These are phyloP conservation scores for Polysphondylium violaceum DNA, from an alignment of 78 protist genomes.

Conservation along the genomic window DNA sequence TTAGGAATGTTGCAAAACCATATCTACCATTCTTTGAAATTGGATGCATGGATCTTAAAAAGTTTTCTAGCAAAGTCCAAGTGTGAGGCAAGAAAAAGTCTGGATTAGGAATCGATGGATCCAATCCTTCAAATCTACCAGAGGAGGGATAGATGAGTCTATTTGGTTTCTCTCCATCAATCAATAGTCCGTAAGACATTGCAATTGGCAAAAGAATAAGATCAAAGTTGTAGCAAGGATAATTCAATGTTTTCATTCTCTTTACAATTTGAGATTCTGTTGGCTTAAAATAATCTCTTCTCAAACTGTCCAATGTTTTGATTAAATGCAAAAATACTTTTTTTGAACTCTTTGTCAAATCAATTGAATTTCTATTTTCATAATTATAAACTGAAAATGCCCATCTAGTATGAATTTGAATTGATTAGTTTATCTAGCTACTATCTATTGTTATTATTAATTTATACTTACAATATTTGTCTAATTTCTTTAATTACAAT, in stretches of 20 bases:
- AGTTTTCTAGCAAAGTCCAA: constrained; percentile 52
- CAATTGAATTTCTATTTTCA: constrained; percentile 3
- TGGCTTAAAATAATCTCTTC: constrained; percentile 64
- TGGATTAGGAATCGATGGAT: constrained; percentile 74
- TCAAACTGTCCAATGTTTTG: constrained; percentile 55
- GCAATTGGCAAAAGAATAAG: constrained; percentile 49
- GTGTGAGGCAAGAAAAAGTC: constrained; percentile 68
- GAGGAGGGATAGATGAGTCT: constrained; percentile 60
- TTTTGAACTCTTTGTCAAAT: constrained; percentile 24
- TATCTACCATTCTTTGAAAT: constrained; percentile 74
- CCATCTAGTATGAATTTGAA: constrained; percentile 21
- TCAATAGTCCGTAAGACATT: constrained; percentile 4
- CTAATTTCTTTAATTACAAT: constrained; percentile 64
- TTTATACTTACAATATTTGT: constrained; percentile 42
- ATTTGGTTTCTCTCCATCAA: constrained; percentile 70
- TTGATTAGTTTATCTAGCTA: background rate
- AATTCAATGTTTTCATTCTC: constrained; percentile 67
- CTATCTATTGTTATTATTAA: background rate
- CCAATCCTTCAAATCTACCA: constrained; percentile 73
- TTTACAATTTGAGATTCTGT: constrained; percentile 71
- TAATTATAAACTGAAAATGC: constrained; percentile 44
- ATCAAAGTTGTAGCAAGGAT: constrained; percentile 61
- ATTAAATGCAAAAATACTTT: constrained; percentile 51
- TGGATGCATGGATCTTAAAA: constrained; percentile 69
- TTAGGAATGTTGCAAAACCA: constrained; percentile 67